These are phyloP conservation scores for Setomelanomma holmii DNA, from an alignment of 2,329 filamentous ascomycete species.

Conservation along the genomic window DNA sequence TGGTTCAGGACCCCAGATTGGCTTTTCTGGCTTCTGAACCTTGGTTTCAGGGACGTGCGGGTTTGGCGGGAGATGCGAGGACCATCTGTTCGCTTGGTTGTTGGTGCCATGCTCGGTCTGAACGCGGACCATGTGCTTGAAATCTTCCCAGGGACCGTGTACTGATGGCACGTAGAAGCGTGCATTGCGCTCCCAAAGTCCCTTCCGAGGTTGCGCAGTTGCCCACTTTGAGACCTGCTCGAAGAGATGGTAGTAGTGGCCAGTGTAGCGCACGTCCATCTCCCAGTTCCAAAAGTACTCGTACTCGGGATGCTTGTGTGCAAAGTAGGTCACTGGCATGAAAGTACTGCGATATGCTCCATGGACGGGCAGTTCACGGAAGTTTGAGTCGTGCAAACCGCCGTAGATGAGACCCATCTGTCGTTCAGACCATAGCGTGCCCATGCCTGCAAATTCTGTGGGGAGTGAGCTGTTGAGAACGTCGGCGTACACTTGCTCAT, in stretches of 20 bases:
- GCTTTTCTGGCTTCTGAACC: conserved; percentile 51
- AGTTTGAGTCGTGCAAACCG: conserved; percentile 57
- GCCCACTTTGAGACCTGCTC: conserved; percentile 72
- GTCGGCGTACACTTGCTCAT: conserved; percentile 73
- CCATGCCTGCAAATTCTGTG: conserved; percentile 59
- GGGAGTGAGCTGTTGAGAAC: conserved; percentile 62
- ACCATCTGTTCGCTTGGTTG: conserved; percentile 54
- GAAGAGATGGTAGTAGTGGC: conserved; percentile 85
- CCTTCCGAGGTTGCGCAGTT: conserved; percentile 69
- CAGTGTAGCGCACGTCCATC: conserved; percentile 89
- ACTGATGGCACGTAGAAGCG: conserved; percentile 77
- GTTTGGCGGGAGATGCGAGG: conserved; percentile 48
- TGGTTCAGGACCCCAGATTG: conserved; percentile 57
- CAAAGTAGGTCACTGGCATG: conserved; percentile 95
- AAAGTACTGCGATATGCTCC: conserved; percentile 77
- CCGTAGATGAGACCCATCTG: conserved; percentile 64
- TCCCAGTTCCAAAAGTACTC: conserved; percentile 96
- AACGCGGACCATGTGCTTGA: conserved; percentile 68
- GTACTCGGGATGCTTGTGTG: conserved; percentile 85
- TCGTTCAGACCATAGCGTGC: conserved; percentile 60
- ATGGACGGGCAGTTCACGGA: conserved; percentile 70
- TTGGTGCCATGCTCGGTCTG: conserved; percentile 64
- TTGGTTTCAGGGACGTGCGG: conserved; percentile 52
- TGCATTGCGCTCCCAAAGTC: conserved; percentile 79
- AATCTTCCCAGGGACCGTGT: conserved; percentile 76